Evolutionary conservation across 1,139 yeast species (phyloP), one percentile per base, ranked within the genome.

Genomic region (Kodamaea anthophila): DNA sequence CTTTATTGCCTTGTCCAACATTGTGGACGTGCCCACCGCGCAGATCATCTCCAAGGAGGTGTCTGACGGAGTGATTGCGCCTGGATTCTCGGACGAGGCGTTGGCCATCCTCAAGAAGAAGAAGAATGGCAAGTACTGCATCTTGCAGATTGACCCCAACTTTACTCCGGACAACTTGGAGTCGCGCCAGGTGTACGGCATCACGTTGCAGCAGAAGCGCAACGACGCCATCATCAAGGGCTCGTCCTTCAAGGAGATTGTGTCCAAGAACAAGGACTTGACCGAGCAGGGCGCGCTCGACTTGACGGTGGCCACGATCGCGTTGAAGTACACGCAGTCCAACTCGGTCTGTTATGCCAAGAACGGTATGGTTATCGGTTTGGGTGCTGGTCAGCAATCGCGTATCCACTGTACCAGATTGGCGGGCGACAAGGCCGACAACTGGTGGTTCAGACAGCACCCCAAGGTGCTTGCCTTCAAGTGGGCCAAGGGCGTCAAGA

Each of bases 401-500:
- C 83, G 98, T 69, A 91, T 91, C 53, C 98, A 91, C 70, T 91
- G 98, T 70, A 91, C 98, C 34, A 81, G 98, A 68, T 75, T 91
- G 48, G 98, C 98, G 31, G 98, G 98, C 56, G 98, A 91, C 53
- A 91, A 91, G 72, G 96, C 97, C 42, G 96, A 91, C 62, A 87
- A 86, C 74, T 91, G 97, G 97, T 91, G 98, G 98, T 74, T 91
- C 54, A 83, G 98, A 71, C 97, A 91, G 62, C 97, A 91, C 60
- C 97, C 97, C 47, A 77, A 70, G 55, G 98, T 91, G 13, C 67
- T 91, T 36, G 93, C 70, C 14, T 82, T 91, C 75, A 76, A 88
- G 67, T 91, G 97, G 96, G 94, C 95, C 43, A 85, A 86, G 69
- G 97, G 97, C 53, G 85, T 84, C 47, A 91, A 91, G 76, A 85